These are phyloP conservation scores for Pythium brachiatum DNA, from an alignment of 352 stramenopile genomes.

Conservation along the genomic window DNA sequence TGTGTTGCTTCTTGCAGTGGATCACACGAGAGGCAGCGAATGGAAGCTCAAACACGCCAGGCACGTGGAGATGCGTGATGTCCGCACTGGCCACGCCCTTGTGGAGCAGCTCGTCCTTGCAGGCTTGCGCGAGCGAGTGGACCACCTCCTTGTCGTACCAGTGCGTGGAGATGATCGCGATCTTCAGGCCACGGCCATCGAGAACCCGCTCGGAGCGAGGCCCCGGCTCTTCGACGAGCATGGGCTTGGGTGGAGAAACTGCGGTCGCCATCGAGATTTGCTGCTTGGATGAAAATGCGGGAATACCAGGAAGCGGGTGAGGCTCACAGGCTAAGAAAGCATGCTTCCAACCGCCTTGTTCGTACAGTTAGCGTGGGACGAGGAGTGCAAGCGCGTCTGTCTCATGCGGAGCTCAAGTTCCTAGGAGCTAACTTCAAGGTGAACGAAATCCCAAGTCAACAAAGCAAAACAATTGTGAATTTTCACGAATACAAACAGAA, in stretches of 20 bases:
- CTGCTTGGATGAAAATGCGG: not conserved
- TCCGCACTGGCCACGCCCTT: constrained; percentile 49
- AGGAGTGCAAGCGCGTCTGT: not conserved
- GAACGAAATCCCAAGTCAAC: too few species aligned
- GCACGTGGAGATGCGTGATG: constrained; percentile 71
- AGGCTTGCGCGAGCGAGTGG: constrained; percentile 42
- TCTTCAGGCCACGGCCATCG: constrained; percentile 31
- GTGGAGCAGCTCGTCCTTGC: constrained; percentile 50
- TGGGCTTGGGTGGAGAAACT: not conserved
- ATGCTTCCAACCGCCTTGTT: not conserved
- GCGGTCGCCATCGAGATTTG: not conserved
- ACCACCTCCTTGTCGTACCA: constrained; percentile 61
- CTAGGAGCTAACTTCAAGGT: too few species aligned
- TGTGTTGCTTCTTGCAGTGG: constrained; percentile 63
- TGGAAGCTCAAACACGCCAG: constrained; percentile 95
- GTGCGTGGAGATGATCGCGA: constrained; percentile 58
- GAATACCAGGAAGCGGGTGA: not conserved
- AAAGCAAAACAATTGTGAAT: too few species aligned
- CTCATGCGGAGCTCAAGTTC: too few species aligned
- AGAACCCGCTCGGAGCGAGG: not conserved
- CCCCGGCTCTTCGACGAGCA: constrained; percentile 19
- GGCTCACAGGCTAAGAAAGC: not conserved
- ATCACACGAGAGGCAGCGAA: constrained; percentile 86
- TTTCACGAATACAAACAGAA: too few species aligned
- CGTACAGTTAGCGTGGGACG: not conserved